Conservation (phyloP, 768 basidiomycete species). For the Pleurotus cornucopiae region DNA sequence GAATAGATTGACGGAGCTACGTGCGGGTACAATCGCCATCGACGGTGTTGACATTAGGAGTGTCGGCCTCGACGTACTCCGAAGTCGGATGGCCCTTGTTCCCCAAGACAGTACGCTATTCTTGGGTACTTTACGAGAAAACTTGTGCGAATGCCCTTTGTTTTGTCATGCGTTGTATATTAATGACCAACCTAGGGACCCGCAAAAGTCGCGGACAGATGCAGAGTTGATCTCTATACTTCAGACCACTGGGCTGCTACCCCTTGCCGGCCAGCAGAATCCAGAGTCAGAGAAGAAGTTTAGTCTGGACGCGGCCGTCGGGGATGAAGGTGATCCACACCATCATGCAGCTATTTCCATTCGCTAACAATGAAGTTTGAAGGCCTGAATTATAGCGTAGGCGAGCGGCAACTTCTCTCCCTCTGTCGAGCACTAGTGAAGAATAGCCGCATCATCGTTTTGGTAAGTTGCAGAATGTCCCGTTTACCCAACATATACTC, state of each 20-base stretch:
- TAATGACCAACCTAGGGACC: constrained; percentile 37
- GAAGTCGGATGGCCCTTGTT: constrained; percentile 57
- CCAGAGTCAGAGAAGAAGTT: constrained; percentile 57
- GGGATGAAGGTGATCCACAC: constrained; percentile 48
- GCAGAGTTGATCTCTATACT: constrained; percentile 61
- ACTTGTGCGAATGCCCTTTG: constrained; percentile 25
- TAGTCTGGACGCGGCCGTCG: constrained; percentile 53
- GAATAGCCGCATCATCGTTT: constrained; percentile 51
- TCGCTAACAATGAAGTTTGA: neutral
- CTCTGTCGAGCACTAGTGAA: constrained; percentile 61
- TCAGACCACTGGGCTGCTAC: constrained; percentile 56
- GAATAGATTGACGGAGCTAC: constrained; percentile 47
- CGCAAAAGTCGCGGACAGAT: constrained; percentile 47
- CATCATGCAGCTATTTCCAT: neutral
- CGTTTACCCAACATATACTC: neutral
- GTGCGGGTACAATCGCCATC: constrained; percentile 51
- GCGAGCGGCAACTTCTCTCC: constrained; percentile 62
- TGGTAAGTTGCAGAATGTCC: constrained; percentile 28
- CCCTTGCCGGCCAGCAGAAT: constrained; percentile 38
- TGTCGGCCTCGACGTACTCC: constrained; percentile 50
- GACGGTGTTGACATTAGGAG: constrained; percentile 47
- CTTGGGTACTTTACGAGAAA: constrained; percentile 44
- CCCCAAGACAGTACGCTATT: constrained; percentile 63
- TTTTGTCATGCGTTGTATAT: neutral
- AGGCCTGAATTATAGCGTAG: constrained; percentile 61